Evolutionary conservation across 2,329 filamentous ascomycete species (phyloP).

Genomic region (Torrubiella hemipterigena): DNA sequence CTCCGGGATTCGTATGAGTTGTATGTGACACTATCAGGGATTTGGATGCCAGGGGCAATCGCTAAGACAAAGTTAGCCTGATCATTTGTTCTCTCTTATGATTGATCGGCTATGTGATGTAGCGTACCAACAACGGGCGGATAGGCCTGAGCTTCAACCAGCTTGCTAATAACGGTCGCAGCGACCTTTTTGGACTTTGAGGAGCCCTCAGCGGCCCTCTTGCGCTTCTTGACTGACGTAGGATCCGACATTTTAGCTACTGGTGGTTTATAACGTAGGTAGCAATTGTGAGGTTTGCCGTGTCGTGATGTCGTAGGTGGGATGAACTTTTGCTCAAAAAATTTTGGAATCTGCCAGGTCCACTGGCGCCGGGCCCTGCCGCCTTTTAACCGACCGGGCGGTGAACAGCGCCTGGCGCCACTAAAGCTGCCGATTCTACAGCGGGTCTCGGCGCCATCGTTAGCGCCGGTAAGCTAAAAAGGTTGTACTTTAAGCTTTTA

Average conservation of each 20-base stretch:
- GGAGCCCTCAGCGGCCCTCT: slow-evolving; percentile 30
- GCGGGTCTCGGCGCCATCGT: no score
- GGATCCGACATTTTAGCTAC: slow-evolving; percentile 22
- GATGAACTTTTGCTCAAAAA: slow-evolving; percentile 14
- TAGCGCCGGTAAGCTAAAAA: no score
- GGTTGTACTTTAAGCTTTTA: no score
- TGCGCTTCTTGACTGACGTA: slow-evolving; percentile 40
- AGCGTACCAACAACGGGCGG: slow-evolving; percentile 43
- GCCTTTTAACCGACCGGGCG: slow-evolving; percentile 14
- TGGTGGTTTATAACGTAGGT: neutral
- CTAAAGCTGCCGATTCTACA: neutral
- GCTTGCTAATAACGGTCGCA: slow-evolving; percentile 33
- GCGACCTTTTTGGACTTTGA: slow-evolving; percentile 23
- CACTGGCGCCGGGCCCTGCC: slow-evolving; percentile 10
- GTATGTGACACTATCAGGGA: slow-evolving; percentile 27
- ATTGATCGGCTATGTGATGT: slow-evolving; percentile 1
- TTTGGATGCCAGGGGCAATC: slow-evolving; percentile 21
- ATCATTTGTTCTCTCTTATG: slow-evolving; percentile 7
- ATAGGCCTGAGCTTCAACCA: slow-evolving; percentile 31
- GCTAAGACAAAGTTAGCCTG: slow-evolving; percentile 17
- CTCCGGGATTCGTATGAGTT: slow-evolving; percentile 33
- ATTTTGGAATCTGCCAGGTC: slow-evolving; percentile 14
- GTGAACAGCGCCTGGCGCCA: slow-evolving; percentile 7
- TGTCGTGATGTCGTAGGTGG: slow-evolving; percentile 8
- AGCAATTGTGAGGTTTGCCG: no score